Conservation (phyloP, 352 stramenopile genomes). For the Blastocystis sp. region DNA sequence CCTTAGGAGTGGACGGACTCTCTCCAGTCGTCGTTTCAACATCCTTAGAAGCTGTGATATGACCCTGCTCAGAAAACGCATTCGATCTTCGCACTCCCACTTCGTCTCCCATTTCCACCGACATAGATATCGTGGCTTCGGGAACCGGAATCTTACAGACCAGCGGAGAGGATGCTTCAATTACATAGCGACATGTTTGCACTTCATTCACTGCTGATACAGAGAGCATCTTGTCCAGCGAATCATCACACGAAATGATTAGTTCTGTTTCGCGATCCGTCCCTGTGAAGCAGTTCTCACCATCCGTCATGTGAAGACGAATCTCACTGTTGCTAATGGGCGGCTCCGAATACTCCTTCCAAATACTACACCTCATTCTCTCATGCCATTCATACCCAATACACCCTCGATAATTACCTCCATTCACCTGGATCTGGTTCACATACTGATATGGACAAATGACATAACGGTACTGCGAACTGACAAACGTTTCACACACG, state of each 20-base stretch:
- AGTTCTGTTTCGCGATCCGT: background rate
- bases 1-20: too few relatives aligned
- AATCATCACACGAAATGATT: conserved; percentile 18
- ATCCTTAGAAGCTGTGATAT: too few relatives aligned
- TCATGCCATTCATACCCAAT: conserved; percentile 42
- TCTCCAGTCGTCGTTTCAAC: too few relatives aligned
- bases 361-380: too few relatives aligned
- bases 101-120: background rate
- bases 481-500: background rate
- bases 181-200: background rate
- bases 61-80: too few relatives aligned
- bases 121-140: background rate
- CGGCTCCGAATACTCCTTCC: background rate
- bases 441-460: conserved; percentile 46
- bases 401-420: background rate
- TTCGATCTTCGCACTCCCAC: background rate
- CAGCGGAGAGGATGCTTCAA: conserved; percentile 3
- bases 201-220: background rate
- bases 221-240: background rate
- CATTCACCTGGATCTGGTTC: background rate
- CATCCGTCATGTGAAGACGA: background rate
- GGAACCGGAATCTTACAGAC: background rate
- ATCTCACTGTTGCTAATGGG: background rate
- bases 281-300: background rate
- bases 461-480: background rate